A percentile compares a stretch with the other conserved stretches of the same genome.
These are phyloP conservation scores for Backusella westeae DNA, from an alignment of 192 early-diverging fungal genomes.

Conservation along the genomic window DNA sequence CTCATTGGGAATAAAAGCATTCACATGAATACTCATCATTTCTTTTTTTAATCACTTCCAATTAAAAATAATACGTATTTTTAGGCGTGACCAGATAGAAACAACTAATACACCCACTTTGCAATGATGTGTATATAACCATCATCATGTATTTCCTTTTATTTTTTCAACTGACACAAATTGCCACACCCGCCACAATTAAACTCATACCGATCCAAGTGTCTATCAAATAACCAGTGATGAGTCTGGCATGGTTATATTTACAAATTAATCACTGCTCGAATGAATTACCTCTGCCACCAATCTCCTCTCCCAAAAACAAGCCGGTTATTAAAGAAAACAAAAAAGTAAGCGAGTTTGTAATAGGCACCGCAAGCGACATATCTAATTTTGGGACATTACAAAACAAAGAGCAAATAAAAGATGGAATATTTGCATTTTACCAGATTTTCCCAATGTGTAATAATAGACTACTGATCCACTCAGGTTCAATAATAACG, in stretches of 20 bases:
- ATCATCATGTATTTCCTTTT: not conserved
- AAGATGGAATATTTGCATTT: not conserved
- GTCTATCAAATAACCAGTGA: slow-evolving; percentile 34
- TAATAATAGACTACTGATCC: slow-evolving; percentile 94
- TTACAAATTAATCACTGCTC: too few relatives aligned
- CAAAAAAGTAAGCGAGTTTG: slow-evolving; percentile 87
- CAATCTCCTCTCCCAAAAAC: slow-evolving; percentile 75
- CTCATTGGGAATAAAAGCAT: not conserved
- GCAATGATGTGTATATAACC: not conserved
- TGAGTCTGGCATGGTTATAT: not conserved
- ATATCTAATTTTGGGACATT: slow-evolving; percentile 55
- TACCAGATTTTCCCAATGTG: slow-evolving; percentile 75
- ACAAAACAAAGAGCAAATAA: not conserved
- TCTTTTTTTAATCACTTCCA: not conserved
- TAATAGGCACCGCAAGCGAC: slow-evolving; percentile 88
- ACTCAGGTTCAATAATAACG: slow-evolving; percentile 84
- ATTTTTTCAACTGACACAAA: slow-evolving; percentile 59
- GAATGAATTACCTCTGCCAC: slow-evolving; percentile 50
- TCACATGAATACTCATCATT: not conserved
- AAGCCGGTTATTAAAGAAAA: slow-evolving; percentile 81
- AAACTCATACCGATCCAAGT: slow-evolving; percentile 66
- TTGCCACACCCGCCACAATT: slow-evolving; percentile 64
- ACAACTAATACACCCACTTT: not conserved
- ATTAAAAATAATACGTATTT: not conserved
- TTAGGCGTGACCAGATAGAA: not conserved